Conservation (phyloP, 75 land plant species). For the Pinus albicaulis region DNA sequence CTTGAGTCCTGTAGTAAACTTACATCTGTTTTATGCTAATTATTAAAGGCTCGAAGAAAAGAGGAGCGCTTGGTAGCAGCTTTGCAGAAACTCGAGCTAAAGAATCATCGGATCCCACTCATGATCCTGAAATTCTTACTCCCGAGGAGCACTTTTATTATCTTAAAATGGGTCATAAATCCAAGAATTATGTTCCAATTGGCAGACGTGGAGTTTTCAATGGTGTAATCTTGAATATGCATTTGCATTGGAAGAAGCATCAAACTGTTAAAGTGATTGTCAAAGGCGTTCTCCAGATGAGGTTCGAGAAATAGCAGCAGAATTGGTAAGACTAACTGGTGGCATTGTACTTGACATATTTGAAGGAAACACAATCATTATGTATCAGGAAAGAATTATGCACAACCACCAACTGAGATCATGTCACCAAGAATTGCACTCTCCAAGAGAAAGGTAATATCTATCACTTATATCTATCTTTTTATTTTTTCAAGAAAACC, state of each 20-base stretch:
- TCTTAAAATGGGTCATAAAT: conserved; percentile 74
- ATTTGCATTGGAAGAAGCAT: conserved; percentile 94
- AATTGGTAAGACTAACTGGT: conserved; percentile 76
- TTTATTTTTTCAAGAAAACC: no score
- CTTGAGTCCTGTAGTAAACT: not conserved
- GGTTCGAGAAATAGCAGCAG: conserved; percentile 69
- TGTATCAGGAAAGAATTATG: conserved; percentile 89
- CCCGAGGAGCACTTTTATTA: conserved; percentile 87
- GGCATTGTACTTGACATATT: conserved; percentile 82
- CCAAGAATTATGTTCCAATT: conserved; percentile 79
- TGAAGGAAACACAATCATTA: conserved; percentile 75
- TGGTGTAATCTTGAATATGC: conserved; percentile 87
- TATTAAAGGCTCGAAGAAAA: conserved; percentile 50
- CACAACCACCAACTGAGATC: conserved; percentile 72
- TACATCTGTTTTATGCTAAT: not conserved
- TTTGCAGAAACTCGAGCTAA: conserved; percentile 46
- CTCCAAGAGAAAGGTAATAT: conserved; percentile 62
- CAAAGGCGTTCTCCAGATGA: conserved; percentile 80
- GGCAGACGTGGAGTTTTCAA: conserved; percentile 78
- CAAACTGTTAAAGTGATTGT: conserved; percentile 70
- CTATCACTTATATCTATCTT: no score
- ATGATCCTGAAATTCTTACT: conserved; percentile 83
- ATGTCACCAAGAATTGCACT: conserved; percentile 77
- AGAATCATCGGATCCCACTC: conserved; percentile 45
- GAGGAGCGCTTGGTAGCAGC: conserved; percentile 54